These are phyloP conservation scores for Boletales sp. DNA, from an alignment of 768 basidiomycete species.

Conservation along the genomic window DNA sequence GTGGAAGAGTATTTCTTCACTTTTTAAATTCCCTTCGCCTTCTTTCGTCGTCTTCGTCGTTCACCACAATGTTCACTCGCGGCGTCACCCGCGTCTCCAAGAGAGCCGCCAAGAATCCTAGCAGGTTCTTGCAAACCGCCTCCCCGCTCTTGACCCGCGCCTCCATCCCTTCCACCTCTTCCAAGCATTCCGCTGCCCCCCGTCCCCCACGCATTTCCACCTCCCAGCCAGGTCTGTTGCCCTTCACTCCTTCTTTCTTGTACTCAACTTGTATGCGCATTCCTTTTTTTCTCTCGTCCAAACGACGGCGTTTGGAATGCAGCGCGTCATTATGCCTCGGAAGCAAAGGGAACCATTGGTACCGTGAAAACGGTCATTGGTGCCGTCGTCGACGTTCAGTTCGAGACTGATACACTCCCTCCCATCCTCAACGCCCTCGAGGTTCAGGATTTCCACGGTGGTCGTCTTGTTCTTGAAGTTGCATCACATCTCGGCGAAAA, in stretches of 20 bases:
- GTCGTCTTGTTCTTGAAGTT: conserved; percentile 98
- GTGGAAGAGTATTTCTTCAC: conserved; percentile 32
- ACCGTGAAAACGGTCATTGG: conserved; percentile 98
- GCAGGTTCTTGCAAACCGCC: conserved; percentile 79
- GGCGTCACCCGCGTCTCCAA: conserved; percentile 85
- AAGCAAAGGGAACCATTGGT: conserved; percentile 70
- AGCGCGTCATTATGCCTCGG: conserved; percentile 91
- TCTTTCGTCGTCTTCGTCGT: conserved; percentile 28
- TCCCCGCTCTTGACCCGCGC: conserved; percentile 53
- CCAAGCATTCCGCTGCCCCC: conserved; percentile 44
- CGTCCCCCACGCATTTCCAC: conserved; percentile 49
- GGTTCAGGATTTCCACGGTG: conserved; percentile 90
- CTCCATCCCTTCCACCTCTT: conserved; percentile 41
- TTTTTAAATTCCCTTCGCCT: conserved; percentile 10
- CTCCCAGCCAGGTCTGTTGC: conserved; percentile 51
- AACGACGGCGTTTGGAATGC: conserved; percentile 8
- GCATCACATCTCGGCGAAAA: conserved; percentile 99
- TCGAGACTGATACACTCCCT: conserved; percentile 85
- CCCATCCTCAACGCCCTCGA: conserved; percentile 99
- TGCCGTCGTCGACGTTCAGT: conserved; percentile 99
- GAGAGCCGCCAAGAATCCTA: conserved; percentile 76
- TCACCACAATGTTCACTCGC: conserved; percentile 76
- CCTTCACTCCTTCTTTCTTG: background rate
- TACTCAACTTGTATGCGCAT: conserved; percentile 2
- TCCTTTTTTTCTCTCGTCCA: background rate